These are phyloP conservation scores for Luffa acutangula DNA, from an alignment of 306 rosid genomes.

Conservation along the genomic window DNA sequence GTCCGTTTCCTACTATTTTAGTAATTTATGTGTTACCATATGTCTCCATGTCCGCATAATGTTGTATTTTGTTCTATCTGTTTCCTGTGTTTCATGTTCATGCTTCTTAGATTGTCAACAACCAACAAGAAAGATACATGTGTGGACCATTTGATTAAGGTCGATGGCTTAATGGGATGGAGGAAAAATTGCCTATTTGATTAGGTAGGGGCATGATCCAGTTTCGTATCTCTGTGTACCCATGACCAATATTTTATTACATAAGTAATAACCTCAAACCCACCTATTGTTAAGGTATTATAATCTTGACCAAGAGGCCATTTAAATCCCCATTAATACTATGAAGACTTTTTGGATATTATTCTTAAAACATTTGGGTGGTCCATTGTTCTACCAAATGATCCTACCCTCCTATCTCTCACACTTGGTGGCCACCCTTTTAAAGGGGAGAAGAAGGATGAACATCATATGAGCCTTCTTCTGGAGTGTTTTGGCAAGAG, in stretches of 20 bases:
- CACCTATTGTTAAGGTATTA: not conserved
- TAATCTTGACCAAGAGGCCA: not conserved
- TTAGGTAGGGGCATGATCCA: not conserved
- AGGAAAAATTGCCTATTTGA: not conserved
- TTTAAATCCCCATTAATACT: too few species aligned
- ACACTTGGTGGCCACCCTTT: too few species aligned
- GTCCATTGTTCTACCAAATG: too few species aligned
- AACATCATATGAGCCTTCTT: too few species aligned
- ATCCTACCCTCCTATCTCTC: too few species aligned
- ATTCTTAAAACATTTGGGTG: too few species aligned
- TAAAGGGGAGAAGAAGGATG: too few species aligned
- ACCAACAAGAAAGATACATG: not conserved
- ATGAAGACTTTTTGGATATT: too few species aligned
- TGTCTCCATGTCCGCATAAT: not conserved
- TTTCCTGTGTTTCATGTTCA: not conserved
- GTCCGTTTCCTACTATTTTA: not conserved
- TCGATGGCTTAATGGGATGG: not conserved
- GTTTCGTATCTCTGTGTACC: too few species aligned
- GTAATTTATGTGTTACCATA: not conserved
- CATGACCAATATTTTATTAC: not conserved
- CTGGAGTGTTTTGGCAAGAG: too few species aligned
- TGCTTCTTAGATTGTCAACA: not conserved
- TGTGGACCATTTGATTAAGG: not conserved
- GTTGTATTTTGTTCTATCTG: not conserved
- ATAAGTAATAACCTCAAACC: not conserved